Evolutionary conservation across 352 stramenopile species (phyloP).

Genomic region (Phytophthora vignae): DNA sequence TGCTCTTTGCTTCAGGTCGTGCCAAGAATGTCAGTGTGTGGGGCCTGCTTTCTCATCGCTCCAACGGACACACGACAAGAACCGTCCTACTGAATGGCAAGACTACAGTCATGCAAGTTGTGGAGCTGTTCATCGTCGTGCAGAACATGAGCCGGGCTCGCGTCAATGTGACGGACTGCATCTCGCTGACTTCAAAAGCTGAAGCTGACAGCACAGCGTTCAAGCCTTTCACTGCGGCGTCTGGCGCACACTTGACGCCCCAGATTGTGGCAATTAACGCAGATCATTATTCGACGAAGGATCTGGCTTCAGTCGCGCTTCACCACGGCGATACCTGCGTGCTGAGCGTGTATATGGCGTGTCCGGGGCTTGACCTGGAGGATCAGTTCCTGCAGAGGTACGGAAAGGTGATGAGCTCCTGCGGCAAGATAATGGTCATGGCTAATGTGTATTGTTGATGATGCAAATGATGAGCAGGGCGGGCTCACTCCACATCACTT

Average conservation of each 20-base stretch:
- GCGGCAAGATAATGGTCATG: not conserved
- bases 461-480: slow-evolving; percentile 18
- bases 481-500: slow-evolving; percentile 18
- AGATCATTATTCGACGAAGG: slow-evolving; percentile 27
- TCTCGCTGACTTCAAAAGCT: slow-evolving; percentile 27
- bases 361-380: slow-evolving; percentile 58
- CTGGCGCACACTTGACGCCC: slow-evolving; percentile 51
- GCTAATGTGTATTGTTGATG: not conserved
- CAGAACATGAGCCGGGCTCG: slow-evolving; percentile 46
- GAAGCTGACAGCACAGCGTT: slow-evolving; percentile 22
- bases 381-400: slow-evolving; percentile 64
- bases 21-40: slow-evolving; percentile 40
- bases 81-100: slow-evolving; percentile 56
- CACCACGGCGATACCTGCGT: slow-evolving; percentile 57
- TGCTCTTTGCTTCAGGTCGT: slow-evolving; percentile 48
- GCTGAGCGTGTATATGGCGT: slow-evolving; percentile 62
- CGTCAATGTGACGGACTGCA: slow-evolving; percentile 48
- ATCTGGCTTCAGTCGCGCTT: slow-evolving; percentile 39
- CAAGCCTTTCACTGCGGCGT: slow-evolving; percentile 43
- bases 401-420: not conserved
- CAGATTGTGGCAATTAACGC: slow-evolving; percentile 51
- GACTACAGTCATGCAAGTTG: slow-evolving; percentile 60
- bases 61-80: slow-evolving; percentile 64
- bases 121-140: slow-evolving; percentile 64
- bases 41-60: slow-evolving; percentile 55